Conservation (phyloP, 2,329 filamentous ascomycete genomes). For the Grosmannia penicillata region DNA sequence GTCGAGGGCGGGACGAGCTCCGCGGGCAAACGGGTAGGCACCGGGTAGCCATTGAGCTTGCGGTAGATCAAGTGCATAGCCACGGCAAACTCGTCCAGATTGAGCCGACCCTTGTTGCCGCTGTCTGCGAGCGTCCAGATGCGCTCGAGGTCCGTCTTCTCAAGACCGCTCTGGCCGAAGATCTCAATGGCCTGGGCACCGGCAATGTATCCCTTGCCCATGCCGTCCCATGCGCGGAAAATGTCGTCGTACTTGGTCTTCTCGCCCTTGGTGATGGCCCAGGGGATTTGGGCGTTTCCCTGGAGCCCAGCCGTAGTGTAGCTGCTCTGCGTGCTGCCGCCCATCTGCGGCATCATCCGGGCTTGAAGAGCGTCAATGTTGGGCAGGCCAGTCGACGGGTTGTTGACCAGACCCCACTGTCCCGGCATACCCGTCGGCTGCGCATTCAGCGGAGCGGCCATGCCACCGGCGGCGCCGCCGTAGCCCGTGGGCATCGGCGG, state of each 20-base stretch:
- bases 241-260: constrained; percentile 93
- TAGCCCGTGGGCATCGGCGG: constrained; percentile 58
- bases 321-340: constrained; percentile 58
- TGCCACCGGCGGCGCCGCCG: constrained; percentile 45
- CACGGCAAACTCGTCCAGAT: constrained; percentile 94
- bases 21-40: constrained; percentile 73
- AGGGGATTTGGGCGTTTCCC: constrained; percentile 90
- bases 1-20: constrained; percentile 93
- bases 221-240: constrained; percentile 92
- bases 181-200: constrained; percentile 93
- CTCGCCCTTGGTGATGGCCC: constrained; percentile 97
- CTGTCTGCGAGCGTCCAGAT: constrained; percentile 93
- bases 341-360: constrained; percentile 94
- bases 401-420: constrained; percentile 97
- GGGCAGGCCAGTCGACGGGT: constrained; percentile 73
- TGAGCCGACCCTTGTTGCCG: constrained; percentile 83
- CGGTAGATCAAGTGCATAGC: constrained; percentile 99
- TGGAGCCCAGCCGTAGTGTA: constrained; percentile 79
- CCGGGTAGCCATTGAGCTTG: constrained; percentile 87
- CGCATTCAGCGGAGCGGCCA: constrained; percentile 59
- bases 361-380: constrained; percentile 88
- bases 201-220: constrained; percentile 81
- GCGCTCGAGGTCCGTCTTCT: constrained; percentile 76
- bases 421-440: constrained; percentile 88
- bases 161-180: constrained; percentile 87